Evolutionary conservation across 2,329 filamentous ascomycete species (phyloP).

Genomic region (Fonsecaea pugnacius): DNA sequence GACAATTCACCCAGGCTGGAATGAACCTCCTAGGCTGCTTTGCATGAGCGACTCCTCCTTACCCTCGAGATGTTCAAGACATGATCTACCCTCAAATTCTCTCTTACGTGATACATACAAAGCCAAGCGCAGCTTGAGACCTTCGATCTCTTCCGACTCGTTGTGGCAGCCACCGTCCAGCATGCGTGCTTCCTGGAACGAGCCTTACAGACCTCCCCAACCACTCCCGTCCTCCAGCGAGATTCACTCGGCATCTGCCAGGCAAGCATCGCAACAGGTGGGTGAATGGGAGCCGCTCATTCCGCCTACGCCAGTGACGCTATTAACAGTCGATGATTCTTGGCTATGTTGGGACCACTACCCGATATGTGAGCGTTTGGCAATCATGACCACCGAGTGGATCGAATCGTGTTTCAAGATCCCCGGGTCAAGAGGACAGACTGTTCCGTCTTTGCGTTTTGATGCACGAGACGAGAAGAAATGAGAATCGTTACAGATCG

Average conservation of each 20-base stretch:
- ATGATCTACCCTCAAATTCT: background rate
- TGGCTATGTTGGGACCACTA: background rate
- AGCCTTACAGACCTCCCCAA: background rate
- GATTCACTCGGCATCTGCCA: background rate
- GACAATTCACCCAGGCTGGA: conserved; percentile 14
- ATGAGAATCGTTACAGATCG: background rate
- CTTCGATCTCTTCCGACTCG: background rate
- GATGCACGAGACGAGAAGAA: background rate
- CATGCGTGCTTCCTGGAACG: background rate
- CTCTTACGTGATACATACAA: background rate
- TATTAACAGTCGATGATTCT: background rate
- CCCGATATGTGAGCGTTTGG: background rate
- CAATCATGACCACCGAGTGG: background rate
- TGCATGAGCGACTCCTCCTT: background rate
- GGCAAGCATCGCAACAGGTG: background rate
- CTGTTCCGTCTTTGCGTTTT: background rate
- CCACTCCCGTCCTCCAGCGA: background rate
- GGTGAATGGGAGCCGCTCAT: background rate
- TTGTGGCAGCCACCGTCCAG: background rate
- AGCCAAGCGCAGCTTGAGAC: background rate
- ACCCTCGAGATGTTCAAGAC: background rate
- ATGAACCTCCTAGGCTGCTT: background rate
- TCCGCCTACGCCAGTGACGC: background rate
- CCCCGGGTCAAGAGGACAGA: background rate
- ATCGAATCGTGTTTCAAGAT: background rate